Evolutionary conservation across 768 basidiomycete species (phyloP), one percentile per base, ranked within the genome.

Genomic region (Amanita rubescens): DNA sequence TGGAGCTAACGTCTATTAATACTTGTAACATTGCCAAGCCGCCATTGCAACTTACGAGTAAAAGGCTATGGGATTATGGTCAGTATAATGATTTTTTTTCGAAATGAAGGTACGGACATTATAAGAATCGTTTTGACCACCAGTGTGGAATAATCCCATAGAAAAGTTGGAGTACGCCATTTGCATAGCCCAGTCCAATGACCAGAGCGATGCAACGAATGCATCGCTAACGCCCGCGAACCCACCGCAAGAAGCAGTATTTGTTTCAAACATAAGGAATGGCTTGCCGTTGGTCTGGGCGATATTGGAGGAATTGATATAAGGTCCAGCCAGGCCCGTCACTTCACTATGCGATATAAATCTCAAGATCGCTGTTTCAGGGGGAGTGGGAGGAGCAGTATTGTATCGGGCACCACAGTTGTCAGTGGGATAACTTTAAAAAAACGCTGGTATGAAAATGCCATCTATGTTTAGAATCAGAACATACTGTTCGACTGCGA

Each of bases 231-330:
- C 67, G 2, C 84, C 85, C 15, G 77, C 68, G 62, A 85, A 82
- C 6, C 85, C 84, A 63, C 82, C 84, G 69, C 84, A 86, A 43
- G 78, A 79, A 7, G 83, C 83, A 1, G 79, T 79, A 60, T 86
- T 86, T 5, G 82, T 85, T 62, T 88, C 85, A 55, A 86, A 77
- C 82, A 88, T 84, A 46, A 84, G 64, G 53, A 86, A 69, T 0
- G 77, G 79, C 60, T 76, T 77, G 0, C 67, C 64, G 0, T 65
- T 62, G 0, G 65, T 64, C 44, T 71, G 70, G 0, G 81, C 81
- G 6, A 75, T 71, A 50, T 57, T 57, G 1, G 78, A 71, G 0
- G 80, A 75, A 48, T 70, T 69, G 12, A 77, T 59, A 64, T 88
- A 91, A 5, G 71, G 70, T 1, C 57, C 44, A n/a, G 82, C 74